These are phyloP conservation scores for Aureobasidium vineae DNA, from an alignment of 2,329 filamentous ascomycete genomes.

Conservation along the genomic window DNA sequence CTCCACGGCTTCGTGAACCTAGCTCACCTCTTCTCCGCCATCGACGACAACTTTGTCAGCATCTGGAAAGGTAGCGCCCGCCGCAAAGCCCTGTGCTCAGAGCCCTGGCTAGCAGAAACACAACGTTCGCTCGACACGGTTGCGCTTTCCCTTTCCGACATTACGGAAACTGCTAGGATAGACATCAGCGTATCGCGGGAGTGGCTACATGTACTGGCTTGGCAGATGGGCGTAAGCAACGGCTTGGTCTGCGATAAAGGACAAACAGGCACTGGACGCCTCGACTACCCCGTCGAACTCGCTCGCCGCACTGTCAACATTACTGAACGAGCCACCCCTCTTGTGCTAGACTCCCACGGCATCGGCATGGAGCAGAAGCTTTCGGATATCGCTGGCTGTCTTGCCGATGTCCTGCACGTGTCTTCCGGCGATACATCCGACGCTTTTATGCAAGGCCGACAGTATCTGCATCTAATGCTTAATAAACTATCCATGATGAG, in stretches of 20 bases:
- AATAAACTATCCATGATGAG: constrained; percentile 38
- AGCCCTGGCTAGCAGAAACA: constrained; percentile 38
- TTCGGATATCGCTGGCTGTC: constrained; percentile 39
- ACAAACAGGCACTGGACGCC: constrained; percentile 36
- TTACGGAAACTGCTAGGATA: constrained; percentile 39
- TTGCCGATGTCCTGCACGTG: constrained; percentile 40
- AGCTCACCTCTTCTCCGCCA: constrained; percentile 39
- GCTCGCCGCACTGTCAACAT: constrained; percentile 39
- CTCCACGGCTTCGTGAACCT: constrained; percentile 40
- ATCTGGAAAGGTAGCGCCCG: constrained; percentile 38
- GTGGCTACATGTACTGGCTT: constrained; percentile 41
- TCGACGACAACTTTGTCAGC: constrained; percentile 39
- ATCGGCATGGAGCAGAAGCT: constrained; percentile 43
- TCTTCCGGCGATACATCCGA: constrained; percentile 38
- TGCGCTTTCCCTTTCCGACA: constrained; percentile 33
- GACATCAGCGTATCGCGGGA: constrained; percentile 39
- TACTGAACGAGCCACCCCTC: constrained; percentile 33
- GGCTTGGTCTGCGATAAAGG: constrained; percentile 40
- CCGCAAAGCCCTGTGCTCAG: constrained; percentile 37
- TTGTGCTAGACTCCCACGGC: constrained; percentile 39
- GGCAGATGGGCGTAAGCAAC: constrained; percentile 42
- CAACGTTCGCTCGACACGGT: constrained; percentile 38
- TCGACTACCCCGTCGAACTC: constrained; percentile 41
- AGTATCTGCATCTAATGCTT: constrained; percentile 38
- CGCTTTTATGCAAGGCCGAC: constrained; percentile 38